phyloP scores from a whole-genome alignment of 2,329 filamentous ascomycete species.

The Penicillium sp. region DNA sequence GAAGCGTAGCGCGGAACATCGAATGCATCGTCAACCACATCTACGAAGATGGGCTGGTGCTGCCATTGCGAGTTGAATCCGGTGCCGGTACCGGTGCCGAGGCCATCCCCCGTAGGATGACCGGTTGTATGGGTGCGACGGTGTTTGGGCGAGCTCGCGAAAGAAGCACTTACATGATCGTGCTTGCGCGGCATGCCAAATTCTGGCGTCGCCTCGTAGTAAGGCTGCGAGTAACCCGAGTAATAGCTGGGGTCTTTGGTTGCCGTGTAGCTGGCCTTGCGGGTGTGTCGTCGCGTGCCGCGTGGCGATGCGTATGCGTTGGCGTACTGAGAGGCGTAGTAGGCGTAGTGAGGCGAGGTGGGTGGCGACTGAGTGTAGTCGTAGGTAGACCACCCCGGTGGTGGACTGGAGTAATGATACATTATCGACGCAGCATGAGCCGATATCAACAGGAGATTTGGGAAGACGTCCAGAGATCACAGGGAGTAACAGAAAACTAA shows the following conservation, averaged over 20 bases:
- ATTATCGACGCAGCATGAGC: slow-evolving; percentile 42
- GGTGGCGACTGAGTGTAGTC: slow-evolving; percentile 50
- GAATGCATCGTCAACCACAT: slow-evolving; percentile 57
- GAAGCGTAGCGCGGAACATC: slow-evolving; percentile 47
- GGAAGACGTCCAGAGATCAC: slow-evolving; percentile 14
- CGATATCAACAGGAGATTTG: background rate
- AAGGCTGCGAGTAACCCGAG: slow-evolving; percentile 47
- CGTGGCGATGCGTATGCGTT: slow-evolving; percentile 48
- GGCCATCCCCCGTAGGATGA: slow-evolving; percentile 30
- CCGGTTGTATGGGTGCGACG: slow-evolving; percentile 51
- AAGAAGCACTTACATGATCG: slow-evolving; percentile 67
- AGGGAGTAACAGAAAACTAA: slow-evolving; percentile 15
- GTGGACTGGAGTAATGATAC: slow-evolving; percentile 49
- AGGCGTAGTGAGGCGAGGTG: slow-evolving; percentile 51
- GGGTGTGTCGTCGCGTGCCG: slow-evolving; percentile 50
- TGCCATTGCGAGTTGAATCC: slow-evolving; percentile 37
- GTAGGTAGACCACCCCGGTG: slow-evolving; percentile 49
- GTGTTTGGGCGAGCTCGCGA: slow-evolving; percentile 39
- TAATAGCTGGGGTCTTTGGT: slow-evolving; percentile 44
- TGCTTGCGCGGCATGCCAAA: slow-evolving; percentile 54
- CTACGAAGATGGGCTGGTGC: slow-evolving; percentile 56
- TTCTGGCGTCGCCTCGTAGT: slow-evolving; percentile 48
- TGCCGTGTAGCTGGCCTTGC: slow-evolving; percentile 57
- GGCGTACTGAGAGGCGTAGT: slow-evolving; percentile 57
- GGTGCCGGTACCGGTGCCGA: slow-evolving; percentile 28